A percentile compares a stretch with the other conserved stretches of the same genome.
Conservation (phyloP, 208 protist species). For the Trypanosoma scelopori region DNA sequence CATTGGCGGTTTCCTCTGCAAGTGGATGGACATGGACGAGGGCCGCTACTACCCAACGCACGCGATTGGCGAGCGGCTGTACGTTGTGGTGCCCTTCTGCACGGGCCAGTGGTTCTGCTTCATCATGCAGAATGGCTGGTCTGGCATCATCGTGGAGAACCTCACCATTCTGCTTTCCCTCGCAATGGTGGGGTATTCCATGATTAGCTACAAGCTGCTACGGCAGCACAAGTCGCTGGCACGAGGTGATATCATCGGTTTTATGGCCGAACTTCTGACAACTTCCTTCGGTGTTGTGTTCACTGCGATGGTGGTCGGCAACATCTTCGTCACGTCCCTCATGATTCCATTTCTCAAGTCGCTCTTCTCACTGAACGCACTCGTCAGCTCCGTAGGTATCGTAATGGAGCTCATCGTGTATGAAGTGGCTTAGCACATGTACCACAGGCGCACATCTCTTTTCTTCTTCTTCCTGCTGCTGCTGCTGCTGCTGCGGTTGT, state of each 20-base stretch:
- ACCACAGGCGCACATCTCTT: not conserved
- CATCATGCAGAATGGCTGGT: conserved; percentile 74
- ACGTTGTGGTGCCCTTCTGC: conserved; percentile 85
- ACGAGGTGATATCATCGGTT: conserved; percentile 66
- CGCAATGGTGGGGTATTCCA: conserved; percentile 76
- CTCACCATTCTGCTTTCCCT: conserved; percentile 72
- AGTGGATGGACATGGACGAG: conserved; percentile 82
- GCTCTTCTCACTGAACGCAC: conserved; percentile 77
- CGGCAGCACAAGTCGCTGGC: conserved; percentile 35
- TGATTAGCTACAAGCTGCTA: conserved; percentile 74
- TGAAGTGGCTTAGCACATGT: conserved; percentile 35
- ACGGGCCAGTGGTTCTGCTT: conserved; percentile 87
- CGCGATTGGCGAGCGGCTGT: conserved; percentile 66
- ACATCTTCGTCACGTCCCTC: conserved; percentile 74
- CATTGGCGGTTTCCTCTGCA: conserved; percentile 79
- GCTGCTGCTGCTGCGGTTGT: too few species aligned
- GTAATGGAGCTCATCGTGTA: conserved; percentile 84
- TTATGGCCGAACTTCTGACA: conserved; percentile 72
- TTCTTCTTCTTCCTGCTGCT: conserved; percentile 4
- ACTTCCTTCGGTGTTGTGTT: conserved; percentile 82
- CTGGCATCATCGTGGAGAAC: conserved; percentile 77
- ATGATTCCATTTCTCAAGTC: conserved; percentile 80
- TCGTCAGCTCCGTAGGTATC: conserved; percentile 80
- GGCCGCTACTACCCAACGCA: conserved; percentile 40
- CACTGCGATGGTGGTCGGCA: conserved; percentile 52